Conservation (phyloP, 2,329 filamentous ascomycete genomes). For the Lachnellula cervina region DNA sequence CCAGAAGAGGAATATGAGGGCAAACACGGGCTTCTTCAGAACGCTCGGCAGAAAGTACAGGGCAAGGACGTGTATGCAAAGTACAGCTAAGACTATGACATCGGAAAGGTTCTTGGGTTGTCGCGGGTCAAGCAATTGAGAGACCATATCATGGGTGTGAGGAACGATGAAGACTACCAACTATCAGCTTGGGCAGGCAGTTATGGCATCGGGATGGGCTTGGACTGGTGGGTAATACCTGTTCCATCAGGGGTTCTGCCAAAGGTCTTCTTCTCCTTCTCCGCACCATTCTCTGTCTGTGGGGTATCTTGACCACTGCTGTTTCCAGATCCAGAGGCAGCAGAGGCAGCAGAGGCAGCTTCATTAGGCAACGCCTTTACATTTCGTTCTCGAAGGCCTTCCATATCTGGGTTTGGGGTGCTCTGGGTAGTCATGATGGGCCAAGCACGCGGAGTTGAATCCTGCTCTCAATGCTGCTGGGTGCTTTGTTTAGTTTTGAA, state of each 20-base stretch:
- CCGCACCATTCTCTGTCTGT: slow-evolving; percentile 26
- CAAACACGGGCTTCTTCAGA: slow-evolving; percentile 72
- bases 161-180: slow-evolving; percentile 85
- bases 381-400: slow-evolving; percentile 26
- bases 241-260: slow-evolving; percentile 87
- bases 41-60: slow-evolving; percentile 67
- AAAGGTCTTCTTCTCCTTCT: slow-evolving; percentile 70
- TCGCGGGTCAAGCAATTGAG: slow-evolving; percentile 87
- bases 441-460: slow-evolving; percentile 4
- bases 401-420: not conserved
- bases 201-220: not conserved
- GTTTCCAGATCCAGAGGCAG: not conserved
- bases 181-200: slow-evolving; percentile 3
- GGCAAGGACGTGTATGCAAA: slow-evolving; percentile 68
- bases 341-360: slow-evolving; percentile 1
- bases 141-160: slow-evolving; percentile 97
- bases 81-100: slow-evolving; percentile 69
- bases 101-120: slow-evolving; percentile 96
- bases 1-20: slow-evolving; percentile 86
- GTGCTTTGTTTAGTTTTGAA: not conserved
- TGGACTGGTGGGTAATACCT: slow-evolving; percentile 51
- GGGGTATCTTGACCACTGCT: slow-evolving; percentile 15
- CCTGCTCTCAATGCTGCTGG: slow-evolving; percentile 4
- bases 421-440: slow-evolving; percentile 14
- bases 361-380: slow-evolving; percentile 6